Conservation (phyloP, 2,329 filamentous ascomycete species). For the Huntiella decipiens region DNA sequence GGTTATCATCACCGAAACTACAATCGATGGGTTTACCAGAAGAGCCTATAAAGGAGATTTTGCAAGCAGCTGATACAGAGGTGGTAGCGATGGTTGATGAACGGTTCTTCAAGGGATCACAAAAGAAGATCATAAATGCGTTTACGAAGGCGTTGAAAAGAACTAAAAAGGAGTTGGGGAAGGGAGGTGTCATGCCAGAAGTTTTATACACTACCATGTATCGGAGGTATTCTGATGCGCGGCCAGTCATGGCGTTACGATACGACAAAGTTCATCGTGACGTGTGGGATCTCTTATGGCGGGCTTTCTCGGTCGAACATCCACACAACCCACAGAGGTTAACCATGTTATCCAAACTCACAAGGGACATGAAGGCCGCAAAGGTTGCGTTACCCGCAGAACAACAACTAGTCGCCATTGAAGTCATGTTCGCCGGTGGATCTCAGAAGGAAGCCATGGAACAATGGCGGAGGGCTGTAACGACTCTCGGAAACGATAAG, state of each 20-base stretch:
- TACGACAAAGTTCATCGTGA: slow-evolving; percentile 38
- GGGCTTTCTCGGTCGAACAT: slow-evolving; percentile 34
- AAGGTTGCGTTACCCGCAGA: slow-evolving; percentile 33
- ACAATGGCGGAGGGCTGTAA: slow-evolving; percentile 40
- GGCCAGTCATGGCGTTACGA: slow-evolving; percentile 23
- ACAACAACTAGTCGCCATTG: slow-evolving; percentile 48
- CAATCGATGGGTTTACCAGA: background rate
- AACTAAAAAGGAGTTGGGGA: slow-evolving; percentile 9
- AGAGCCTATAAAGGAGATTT: slow-evolving; percentile 1
- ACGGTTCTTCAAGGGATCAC: background rate
- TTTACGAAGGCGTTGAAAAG: slow-evolving; percentile 10
- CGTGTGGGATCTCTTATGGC: slow-evolving; percentile 50
- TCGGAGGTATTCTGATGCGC: slow-evolving; percentile 30
- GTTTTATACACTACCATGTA: slow-evolving; percentile 25
- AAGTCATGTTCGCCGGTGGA: slow-evolving; percentile 46
- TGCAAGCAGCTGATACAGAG: slow-evolving; percentile 9
- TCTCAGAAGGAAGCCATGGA: slow-evolving; percentile 40
- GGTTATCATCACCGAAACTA: slow-evolving; percentile 6
- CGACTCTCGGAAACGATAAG: slow-evolving; percentile 27
- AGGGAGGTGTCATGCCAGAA: slow-evolving; percentile 12
- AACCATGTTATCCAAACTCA: slow-evolving; percentile 39
- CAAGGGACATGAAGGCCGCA: slow-evolving; percentile 45
- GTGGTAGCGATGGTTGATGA: background rate
- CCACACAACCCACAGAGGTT: slow-evolving; percentile 34
- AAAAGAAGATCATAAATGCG: slow-evolving; percentile 4